Percentiles rank a stretch among this genome's conserved stretches.
Evolutionary conservation across 2,329 filamentous ascomycete genomes (phyloP).

Genomic region (Colletotrichum nymphaeae): DNA sequence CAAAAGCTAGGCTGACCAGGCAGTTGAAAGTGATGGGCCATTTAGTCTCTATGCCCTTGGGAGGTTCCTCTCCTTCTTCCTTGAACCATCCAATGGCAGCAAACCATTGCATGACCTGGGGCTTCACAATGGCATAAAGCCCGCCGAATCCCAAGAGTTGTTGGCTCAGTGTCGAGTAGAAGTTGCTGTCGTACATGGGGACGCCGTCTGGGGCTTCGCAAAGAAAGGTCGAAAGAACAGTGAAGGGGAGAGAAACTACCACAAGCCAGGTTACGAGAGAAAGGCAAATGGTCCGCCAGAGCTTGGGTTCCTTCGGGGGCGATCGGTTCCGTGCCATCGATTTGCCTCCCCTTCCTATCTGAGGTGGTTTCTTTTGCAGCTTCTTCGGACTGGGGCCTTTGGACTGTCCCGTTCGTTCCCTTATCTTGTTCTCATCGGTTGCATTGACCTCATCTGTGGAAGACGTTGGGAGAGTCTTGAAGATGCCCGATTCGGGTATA

Average conservation of each 20-base stretch:
- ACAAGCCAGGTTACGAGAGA: not conserved
- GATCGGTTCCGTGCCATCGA: not conserved
- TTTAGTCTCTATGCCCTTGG: not conserved
- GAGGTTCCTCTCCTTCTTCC: not conserved
- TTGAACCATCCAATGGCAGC: not conserved
- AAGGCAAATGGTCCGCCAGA: not conserved
- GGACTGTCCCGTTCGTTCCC: not conserved
- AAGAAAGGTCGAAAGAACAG: not conserved
- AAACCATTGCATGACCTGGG: not conserved
- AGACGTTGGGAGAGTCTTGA: not conserved
- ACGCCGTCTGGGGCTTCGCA: not conserved
- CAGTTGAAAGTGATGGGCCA: not conserved
- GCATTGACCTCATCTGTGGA: not conserved
- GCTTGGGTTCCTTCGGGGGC: not conserved
- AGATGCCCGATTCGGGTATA: not conserved
- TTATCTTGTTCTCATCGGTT: not conserved
- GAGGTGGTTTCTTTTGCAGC: not conserved
- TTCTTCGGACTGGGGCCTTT: not conserved
- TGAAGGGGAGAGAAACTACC: not conserved
- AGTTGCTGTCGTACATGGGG: not conserved
- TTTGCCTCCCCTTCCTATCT: not conserved
- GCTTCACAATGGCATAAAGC: not conserved
- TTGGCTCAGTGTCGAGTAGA: not conserved
- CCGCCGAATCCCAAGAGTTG: not conserved
- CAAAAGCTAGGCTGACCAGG: not conserved